Base-by-base conservation (phyloP, 495 filamentous ascomycete species). In the Staphylotrichum tortipilum region DNA sequence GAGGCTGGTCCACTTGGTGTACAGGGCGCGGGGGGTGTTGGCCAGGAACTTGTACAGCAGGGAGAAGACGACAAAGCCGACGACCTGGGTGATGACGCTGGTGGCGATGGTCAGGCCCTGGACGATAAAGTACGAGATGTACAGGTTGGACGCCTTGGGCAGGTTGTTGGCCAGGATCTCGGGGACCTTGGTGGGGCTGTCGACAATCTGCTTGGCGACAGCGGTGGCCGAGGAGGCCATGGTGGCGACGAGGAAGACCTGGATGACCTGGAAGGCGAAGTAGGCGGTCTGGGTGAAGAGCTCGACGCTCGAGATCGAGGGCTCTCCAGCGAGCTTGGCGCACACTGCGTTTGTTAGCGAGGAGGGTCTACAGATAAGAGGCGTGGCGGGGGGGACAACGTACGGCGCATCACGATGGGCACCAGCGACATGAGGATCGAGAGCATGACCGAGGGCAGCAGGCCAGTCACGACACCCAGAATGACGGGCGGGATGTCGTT, bases 241-340 rank as follows among this genome's bases (percentile, higher is more conserved):
- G 3, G 92, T 97, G 2, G 88, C 76, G 24, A 98, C 80, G 43
- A 98, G 71, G 74, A 97, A 98, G 15, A 95, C 86, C 66, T 98
- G 91, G 24, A 98, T 75, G 35, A 98, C 85, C 65, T 95, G 90
- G 78, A 97, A 98, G 15, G 76, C 78, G 61, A 97, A 98, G 74
- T 94, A 98, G 41, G 77, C 86, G 60, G 94, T 94, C 62, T 98
- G 92, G 1, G 83, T 85, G 38, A 83, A 85, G 30, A 95, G 72
- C 68, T 98, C 92, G 26, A 97, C 79, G 11, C 79, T 77, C 7
- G 89, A 83, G 4, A 78, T 56, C 10, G 85, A 89, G 11, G 89
- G 87, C 43, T 80, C 86, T 38, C 92, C 92, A 29, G 84, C 77
- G 41, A 89, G 64, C 60, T 80, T 89, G 22, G 90, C 81, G 79